Evolutionary conservation across 345 rosid genomes (phyloP).

Genomic region (Gossypium thurberi): DNA sequence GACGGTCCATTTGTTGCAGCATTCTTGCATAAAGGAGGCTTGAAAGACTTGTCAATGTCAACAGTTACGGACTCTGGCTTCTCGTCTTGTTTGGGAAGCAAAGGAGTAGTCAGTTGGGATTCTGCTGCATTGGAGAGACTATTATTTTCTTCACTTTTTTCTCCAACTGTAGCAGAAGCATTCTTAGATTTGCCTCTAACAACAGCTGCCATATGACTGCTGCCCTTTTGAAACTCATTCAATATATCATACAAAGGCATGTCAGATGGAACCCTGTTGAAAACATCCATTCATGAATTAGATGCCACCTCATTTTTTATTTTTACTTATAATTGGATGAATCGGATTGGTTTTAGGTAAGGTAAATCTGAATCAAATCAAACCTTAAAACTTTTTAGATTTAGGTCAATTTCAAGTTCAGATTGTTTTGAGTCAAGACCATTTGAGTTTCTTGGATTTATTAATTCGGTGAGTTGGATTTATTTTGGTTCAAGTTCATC

Average conservation of each 20-base stretch:
- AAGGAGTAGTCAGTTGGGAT: constrained; percentile 51
- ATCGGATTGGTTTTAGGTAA: too few species aligned
- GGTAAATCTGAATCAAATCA: too few species aligned
- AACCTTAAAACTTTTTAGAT: too few species aligned
- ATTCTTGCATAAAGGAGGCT: constrained; percentile 23
- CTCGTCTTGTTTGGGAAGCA: constrained; percentile 47
- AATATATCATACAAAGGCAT: constrained; percentile 94
- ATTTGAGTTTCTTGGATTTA: too few species aligned
- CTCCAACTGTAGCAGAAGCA: constrained; percentile 31
- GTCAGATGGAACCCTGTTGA: constrained; percentile 80
- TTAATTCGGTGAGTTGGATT: too few species aligned
- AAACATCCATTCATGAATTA: constrained; percentile 4
- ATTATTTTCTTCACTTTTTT: constrained; percentile 32
- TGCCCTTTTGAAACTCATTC: constrained; percentile 96
- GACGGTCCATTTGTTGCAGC: constrained; percentile 19
- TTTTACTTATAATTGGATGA: too few species aligned
- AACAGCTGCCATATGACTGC: constrained; percentile 99
- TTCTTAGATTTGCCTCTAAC: constrained; percentile 55
- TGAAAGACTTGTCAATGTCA: constrained; percentile 52
- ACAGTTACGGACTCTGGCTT: constrained; percentile 46
- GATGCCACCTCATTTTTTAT: too few species aligned
- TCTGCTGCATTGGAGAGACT: constrained; percentile 23
- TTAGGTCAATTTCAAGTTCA: too few species aligned
- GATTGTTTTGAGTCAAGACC: too few species aligned
- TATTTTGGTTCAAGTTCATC: too few species aligned